Conservation (phyloP, 2,329 filamentous ascomycete genomes). For the Didymella sp. region DNA sequence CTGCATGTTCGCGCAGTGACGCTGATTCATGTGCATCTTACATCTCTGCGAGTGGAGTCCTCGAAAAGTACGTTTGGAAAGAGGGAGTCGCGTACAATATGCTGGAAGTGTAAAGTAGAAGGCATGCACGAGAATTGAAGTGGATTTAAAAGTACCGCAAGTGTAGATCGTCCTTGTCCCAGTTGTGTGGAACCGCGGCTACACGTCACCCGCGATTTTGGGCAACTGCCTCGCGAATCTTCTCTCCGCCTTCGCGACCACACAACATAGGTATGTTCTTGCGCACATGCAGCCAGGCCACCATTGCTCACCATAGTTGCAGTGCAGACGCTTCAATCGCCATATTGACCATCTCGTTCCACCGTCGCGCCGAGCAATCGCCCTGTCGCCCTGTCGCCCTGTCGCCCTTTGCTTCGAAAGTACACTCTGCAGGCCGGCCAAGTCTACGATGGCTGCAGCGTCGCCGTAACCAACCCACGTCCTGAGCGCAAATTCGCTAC, state of each 20-base stretch:
- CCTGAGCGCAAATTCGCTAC: not conserved
- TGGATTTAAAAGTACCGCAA: constrained; percentile 27
- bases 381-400: not conserved
- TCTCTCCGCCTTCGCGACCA: constrained; percentile 2
- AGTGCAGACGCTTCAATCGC: not conserved
- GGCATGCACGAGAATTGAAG: constrained; percentile 14
- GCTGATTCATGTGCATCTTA: constrained; percentile 5
- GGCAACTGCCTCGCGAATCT: constrained; percentile 8
- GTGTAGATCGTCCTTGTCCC: constrained; percentile 16
- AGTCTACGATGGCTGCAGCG: not conserved
- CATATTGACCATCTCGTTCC: not conserved
- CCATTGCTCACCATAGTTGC: not conserved
- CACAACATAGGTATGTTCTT: not conserved
- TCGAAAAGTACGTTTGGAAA: not conserved
- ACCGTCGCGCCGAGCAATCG: not conserved
- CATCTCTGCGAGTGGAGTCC: not conserved
- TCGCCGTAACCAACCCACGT: not conserved
- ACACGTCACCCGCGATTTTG: constrained; percentile 6
- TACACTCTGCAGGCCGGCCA: not conserved
- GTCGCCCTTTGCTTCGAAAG: not conserved
- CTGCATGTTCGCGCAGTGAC: not conserved
- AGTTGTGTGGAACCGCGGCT: constrained; percentile 12
- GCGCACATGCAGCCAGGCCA: not conserved
- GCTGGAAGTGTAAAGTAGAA: not conserved
- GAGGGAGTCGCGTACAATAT: not conserved